Evolutionary conservation across 345 rosid species (phyloP).

Genomic region (Laguncularia racemosa): DNA sequence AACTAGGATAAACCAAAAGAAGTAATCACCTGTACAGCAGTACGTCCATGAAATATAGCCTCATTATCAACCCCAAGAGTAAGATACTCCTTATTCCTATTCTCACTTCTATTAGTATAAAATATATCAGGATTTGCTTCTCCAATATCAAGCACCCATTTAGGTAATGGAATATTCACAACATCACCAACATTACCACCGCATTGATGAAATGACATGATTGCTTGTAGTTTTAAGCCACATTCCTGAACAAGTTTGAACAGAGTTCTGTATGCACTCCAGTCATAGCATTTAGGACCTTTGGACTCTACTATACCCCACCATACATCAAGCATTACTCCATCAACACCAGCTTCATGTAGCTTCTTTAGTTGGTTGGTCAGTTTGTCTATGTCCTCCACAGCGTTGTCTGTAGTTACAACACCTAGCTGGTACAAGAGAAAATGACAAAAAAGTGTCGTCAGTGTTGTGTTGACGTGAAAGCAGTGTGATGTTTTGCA

Average conservation of each 20-base stretch:
- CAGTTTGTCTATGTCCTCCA: slow-evolving; percentile 28
- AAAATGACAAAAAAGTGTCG: background rate
- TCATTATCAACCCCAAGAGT: slow-evolving; percentile 57
- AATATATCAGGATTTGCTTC: slow-evolving; percentile 54
- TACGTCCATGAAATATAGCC: slow-evolving; percentile 55
- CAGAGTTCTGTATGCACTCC: slow-evolving; percentile 70
- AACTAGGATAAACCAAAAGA: background rate
- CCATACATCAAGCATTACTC: slow-evolving; percentile 84
- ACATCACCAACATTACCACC: slow-evolving; percentile 85
- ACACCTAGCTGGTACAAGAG: slow-evolving; percentile 44
- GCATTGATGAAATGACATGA: slow-evolving; percentile 85
- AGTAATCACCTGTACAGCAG: slow-evolving; percentile 50
- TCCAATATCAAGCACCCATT: slow-evolving; percentile 60
- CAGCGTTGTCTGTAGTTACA: slow-evolving; percentile 44
- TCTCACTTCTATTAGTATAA: slow-evolving; percentile 51
- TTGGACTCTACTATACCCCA: slow-evolving; percentile 74
- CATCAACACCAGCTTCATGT: slow-evolving; percentile 58
- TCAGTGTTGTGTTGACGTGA: too few species aligned
- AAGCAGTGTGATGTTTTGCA: background rate
- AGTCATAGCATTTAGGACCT: slow-evolving; percentile 54
- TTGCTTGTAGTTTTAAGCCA: slow-evolving; percentile 60
- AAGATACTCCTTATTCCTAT: slow-evolving; percentile 59
- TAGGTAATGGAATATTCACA: slow-evolving; percentile 64
- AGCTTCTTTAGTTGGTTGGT: slow-evolving; percentile 56
- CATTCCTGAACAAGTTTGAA: slow-evolving; percentile 39